Evolutionary conservation across 1,284 basidiomycete genomes (phyloP).

Genomic region (Pisolithus thermaeus): DNA sequence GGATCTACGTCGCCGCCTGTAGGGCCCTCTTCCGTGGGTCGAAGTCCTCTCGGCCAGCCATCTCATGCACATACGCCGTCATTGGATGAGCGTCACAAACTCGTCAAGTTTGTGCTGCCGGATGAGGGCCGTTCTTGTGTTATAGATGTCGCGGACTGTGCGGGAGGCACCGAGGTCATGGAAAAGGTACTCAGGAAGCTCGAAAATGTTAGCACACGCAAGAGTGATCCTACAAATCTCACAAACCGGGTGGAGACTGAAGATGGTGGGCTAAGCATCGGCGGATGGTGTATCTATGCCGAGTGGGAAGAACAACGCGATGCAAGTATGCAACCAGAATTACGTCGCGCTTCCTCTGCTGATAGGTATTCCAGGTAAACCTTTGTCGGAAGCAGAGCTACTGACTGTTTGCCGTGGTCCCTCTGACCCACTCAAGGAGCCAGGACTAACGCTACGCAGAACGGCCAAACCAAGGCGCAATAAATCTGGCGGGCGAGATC

Average conservation of each 20-base stretch:
- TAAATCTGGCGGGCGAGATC: conserved; percentile 44
- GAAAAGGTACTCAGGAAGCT: conserved; percentile 84
- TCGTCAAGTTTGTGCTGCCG: conserved; percentile 82
- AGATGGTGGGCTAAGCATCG: conserved; percentile 67
- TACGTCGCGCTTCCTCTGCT: conserved; percentile 2
- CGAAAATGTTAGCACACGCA: conserved; percentile 56
- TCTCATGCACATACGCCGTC: conserved; percentile 45
- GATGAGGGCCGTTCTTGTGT: conserved; percentile 73
- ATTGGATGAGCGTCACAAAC: conserved; percentile 71
- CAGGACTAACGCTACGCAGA: conserved; percentile 73
- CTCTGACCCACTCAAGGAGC: conserved; percentile 76
- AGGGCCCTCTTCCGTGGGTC: conserved; percentile 45
- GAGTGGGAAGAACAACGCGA: conserved; percentile 53
- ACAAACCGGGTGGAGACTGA: conserved; percentile 50
- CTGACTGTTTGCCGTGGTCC: conserved; percentile 82
- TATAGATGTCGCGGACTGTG: conserved; percentile 75
- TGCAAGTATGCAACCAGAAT: conserved; percentile 39
- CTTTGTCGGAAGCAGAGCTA: conserved; percentile 81
- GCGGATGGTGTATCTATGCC: conserved; percentile 84
- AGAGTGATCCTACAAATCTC: conserved; percentile 42
- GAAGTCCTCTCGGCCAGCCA: conserved; percentile 49
- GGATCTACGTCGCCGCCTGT: conserved; percentile 47
- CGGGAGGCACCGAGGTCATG: conserved; percentile 77
- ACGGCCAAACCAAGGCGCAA: conserved; percentile 36
- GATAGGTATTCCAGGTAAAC: conserved; percentile 42